Evolutionary conservation across 2,329 filamentous ascomycete species (phyloP), one percentile per base, ranked within the genome.

Genomic region (Ilyonectria robusta): DNA sequence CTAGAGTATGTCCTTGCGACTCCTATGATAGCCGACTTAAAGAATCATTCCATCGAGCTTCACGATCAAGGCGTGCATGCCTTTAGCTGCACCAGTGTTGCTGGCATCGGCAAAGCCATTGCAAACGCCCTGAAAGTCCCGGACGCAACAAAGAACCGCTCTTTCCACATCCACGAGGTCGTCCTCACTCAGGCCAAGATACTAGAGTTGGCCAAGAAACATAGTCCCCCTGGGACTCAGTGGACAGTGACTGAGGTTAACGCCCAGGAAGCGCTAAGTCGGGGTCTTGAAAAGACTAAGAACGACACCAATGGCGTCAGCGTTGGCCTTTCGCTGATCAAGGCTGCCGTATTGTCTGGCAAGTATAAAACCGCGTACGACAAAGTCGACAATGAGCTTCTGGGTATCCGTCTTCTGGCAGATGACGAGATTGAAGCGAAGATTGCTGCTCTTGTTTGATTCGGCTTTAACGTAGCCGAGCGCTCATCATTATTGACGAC

Each of bases 131-230:
- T 65, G 19, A 53, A 48, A 13, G 21, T n/a, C 23, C 54, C 50
- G 8, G 57, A 50, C n/a, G 40, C 37, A 1, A 65, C 57, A 11
- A 65, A 57, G 58, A 65, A 65, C 42, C 62, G 57, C 44, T 54
- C 47, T 8, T 33, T 65, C 3, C 9, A 37, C 10, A 35, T 65
- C 7, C 57, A 65, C 26, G 62, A 65, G 10, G 10, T 29, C n/a
- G 35, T 65, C 40, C 8, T 65, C n/a, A 65, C 47, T 15, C 62
- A 65, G 44, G 31, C 57, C 23, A 50, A 61, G n/a, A 8, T 60
- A 3, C 44, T 65, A 2, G 62, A 47, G 8, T 7, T 65, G 4
- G 57, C 50, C 6, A 65, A 65, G 35, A 65, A 65, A 26, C 8
- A 47, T 23, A 26, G n/a, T 6, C 35, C 56, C 4, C 19, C 55